Evolutionary conservation across 441 rosid genomes (phyloP).

Genomic region (Bocquillonia castaneifolia): DNA sequence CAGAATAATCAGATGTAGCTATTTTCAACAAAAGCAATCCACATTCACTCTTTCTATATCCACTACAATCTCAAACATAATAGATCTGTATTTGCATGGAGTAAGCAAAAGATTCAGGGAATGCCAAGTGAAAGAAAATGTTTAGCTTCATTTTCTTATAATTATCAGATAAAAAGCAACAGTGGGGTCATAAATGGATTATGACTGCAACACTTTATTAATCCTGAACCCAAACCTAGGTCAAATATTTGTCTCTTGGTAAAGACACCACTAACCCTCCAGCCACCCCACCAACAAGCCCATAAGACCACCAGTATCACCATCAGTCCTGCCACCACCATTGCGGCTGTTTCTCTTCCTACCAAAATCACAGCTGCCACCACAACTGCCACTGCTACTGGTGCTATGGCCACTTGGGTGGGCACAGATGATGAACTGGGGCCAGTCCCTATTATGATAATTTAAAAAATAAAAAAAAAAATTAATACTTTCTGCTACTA

Average conservation of each 20-base stretch:
- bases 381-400: constrained; percentile 67
- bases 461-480: constrained; percentile 43
- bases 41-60: background rate
- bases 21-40: background rate
- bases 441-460: constrained; percentile 80
- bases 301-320: constrained; percentile 74
- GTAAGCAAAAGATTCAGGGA: background rate
- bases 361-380: constrained; percentile 68
- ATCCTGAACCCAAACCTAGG: constrained; percentile 52
- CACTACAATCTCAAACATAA: background rate
- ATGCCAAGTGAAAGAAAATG: background rate
- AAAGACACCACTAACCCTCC: constrained; percentile 67
- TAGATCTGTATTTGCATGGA: background rate
- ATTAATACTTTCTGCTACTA: constrained; percentile 26
- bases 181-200: constrained; percentile 7
- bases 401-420: constrained; percentile 73
- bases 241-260: constrained; percentile 48
- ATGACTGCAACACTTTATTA: constrained; percentile 21
- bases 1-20: background rate
- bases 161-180: background rate
- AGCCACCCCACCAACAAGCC: constrained; percentile 75
- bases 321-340: constrained; percentile 61
- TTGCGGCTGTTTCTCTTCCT: constrained; percentile 54
- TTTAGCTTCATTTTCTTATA: background rate
- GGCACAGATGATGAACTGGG: constrained; percentile 77